Evolutionary conservation across 106 monocot species (phyloP), one percentile per base, ranked within the genome.

Genomic region (Dioscorea alata): DNA sequence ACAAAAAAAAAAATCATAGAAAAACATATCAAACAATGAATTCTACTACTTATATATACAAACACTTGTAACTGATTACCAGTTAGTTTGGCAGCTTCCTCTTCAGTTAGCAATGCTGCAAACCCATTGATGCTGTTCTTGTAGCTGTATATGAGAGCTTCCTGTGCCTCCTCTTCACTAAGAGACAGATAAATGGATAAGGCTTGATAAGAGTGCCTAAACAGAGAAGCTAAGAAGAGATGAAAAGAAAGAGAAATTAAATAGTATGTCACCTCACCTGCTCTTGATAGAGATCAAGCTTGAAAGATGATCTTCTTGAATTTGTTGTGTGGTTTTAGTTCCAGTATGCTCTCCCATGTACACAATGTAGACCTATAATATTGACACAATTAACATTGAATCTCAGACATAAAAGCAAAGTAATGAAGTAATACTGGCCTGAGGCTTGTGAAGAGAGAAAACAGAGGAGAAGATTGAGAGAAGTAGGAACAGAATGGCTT

Each of bases 121-220:
- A 94, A 94, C 20, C 90, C 94, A 72, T 90, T 87, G 79, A 94
- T 82, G 76, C 73, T 81, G 60, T 90, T 80, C 73, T 83, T 89
- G 78, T 87, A 94, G 80, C 80, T 94, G 57, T 94, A 86, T 28
- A 94, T 12, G n/a, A 94, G 25, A 22, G 94, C 85, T 6, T 65
- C 75, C 49, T 64, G 58, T 13, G 84, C 84, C 49, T 80, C 78
- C 20, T 78, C 82, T 21, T 85, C 84, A 57, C 94, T 90, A 65
- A 20, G 19, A 54, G 48, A 63, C 4, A 24, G 18, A 23, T 56
- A 35, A 33, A 59, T 17, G 64, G 42, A 28, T 28, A 28, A 28
- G 28, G 2, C 28, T 28, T 28, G 28, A 1, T 28, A 28, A 3
- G 28, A 28, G 28, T 28, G 28, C 2, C 28, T 28, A 28, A 28